Percentiles rank a stretch among this genome's conserved stretches.
Evolutionary conservation across 2,329 filamentous ascomycete genomes (phyloP).

Genomic region (Teratosphaeria pseudoeucalypti): DNA sequence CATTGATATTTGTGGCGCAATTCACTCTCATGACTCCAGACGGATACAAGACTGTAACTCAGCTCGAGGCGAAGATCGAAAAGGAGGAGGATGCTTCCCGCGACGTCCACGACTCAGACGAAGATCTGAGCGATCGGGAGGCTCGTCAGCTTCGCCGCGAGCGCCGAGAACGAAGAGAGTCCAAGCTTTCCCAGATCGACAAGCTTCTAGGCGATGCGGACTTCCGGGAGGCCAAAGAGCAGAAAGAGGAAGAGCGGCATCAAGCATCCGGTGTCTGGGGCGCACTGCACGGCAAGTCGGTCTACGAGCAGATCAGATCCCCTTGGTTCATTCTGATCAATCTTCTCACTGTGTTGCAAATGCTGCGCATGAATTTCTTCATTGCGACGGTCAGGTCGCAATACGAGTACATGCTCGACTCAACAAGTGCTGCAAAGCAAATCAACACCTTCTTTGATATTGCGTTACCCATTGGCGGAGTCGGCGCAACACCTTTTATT

Average conservation of each 20-base stretch:
- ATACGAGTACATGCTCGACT: constrained; percentile 64
- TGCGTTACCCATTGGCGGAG: constrained; percentile 71
- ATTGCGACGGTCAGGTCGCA: constrained; percentile 77
- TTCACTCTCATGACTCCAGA: constrained; percentile 38
- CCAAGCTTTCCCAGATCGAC: constrained; percentile 61
- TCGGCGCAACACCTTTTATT: constrained; percentile 79
- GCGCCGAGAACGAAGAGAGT: constrained; percentile 51
- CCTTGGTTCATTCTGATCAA: constrained; percentile 81
- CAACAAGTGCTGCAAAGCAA: constrained; percentile 48
- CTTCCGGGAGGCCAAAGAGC: constrained; percentile 51
- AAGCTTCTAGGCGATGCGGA: constrained; percentile 58
- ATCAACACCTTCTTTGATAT: constrained; percentile 81
- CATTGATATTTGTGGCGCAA: constrained; percentile 31
- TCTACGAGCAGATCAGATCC: constrained; percentile 61
- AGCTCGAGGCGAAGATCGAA: constrained; percentile 70
- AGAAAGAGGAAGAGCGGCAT: constrained; percentile 11
- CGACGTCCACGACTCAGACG: constrained; percentile 46
- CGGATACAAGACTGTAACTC: constrained; percentile 51
- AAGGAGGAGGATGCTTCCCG: constrained; percentile 48
- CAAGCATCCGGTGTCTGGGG: constrained; percentile 62
- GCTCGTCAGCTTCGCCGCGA: constrained; percentile 43
- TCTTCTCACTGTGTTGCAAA: constrained; percentile 58
- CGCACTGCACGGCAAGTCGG: constrained; percentile 63
- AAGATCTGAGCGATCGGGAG: constrained; percentile 45
- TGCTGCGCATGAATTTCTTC: constrained; percentile 71